phyloP scores from a whole-genome alignment of 192 early-diverging fungal species.

The Coemansia sp. region DNA sequence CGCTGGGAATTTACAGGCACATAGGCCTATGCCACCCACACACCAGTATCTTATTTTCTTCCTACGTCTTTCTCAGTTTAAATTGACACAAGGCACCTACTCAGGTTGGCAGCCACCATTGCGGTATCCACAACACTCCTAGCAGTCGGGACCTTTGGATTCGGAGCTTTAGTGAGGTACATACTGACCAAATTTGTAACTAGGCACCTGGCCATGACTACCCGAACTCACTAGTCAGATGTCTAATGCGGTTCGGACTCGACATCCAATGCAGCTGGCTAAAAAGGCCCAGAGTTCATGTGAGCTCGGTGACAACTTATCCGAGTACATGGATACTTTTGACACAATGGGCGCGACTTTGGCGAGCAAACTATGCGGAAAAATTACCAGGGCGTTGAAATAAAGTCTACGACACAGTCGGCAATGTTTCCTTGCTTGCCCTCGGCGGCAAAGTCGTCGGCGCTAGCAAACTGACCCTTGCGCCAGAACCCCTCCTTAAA shows the following conservation, averaged over 20 bases:
- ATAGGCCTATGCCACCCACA: too few species aligned
- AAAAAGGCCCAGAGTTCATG: conserved; percentile 84
- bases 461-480: conserved; percentile 40
- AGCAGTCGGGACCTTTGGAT: conserved; percentile 18
- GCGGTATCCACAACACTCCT: not conserved
- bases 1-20: too few species aligned
- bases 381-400: conserved; percentile 39
- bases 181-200: conserved; percentile 92
- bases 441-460: conserved; percentile 37
- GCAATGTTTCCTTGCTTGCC: conserved; percentile 45
- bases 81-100: conserved; percentile 4
- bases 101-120: not conserved
- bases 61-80: not conserved
- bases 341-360: conserved; percentile 85
- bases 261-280: conserved; percentile 60
- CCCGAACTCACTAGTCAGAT: conserved; percentile 79
- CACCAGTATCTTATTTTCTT: too few species aligned
- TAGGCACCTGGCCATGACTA: conserved; percentile 83
- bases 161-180: conserved; percentile 83
- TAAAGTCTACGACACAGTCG: conserved; percentile 40
- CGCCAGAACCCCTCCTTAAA: conserved; percentile 52
- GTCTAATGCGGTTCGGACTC: conserved; percentile 92
- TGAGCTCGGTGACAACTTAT: conserved; percentile 81
- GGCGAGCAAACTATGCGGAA: conserved; percentile 65
- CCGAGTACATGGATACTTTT: conserved; percentile 81